These are phyloP conservation scores for Chrysoporthe austroafricana DNA, from an alignment of 2,329 filamentous ascomycete genomes.

Conservation along the genomic window DNA sequence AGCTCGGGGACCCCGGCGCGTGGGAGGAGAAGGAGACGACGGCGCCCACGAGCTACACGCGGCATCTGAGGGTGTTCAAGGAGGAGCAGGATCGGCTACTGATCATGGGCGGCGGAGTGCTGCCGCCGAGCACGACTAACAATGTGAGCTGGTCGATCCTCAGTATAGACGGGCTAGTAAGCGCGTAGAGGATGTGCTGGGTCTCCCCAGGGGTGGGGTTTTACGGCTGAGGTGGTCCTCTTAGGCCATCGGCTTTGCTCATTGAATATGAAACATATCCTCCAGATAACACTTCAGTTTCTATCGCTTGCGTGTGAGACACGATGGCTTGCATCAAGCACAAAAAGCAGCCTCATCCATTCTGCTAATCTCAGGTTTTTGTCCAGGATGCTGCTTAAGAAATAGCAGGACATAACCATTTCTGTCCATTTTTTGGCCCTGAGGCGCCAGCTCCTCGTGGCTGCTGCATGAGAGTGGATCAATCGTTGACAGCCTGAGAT, in stretches of 20 bases:
- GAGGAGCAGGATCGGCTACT: constrained; percentile 41
- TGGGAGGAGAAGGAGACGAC: constrained; percentile 44
- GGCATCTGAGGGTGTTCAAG: constrained; percentile 42
- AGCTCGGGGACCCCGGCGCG: constrained; percentile 41
- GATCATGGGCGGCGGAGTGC: constrained; percentile 50
- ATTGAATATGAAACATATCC: not conserved
- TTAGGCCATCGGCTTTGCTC: not conserved
- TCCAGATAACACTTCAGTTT: not conserved
- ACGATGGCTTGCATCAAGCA: too few relatives aligned
- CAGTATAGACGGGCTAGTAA: constrained; percentile 30
- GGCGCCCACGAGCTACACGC: constrained; percentile 44
- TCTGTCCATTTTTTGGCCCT: too few relatives aligned
- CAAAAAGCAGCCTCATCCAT: too few relatives aligned
- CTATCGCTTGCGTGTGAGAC: not conserved
- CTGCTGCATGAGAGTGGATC: too few relatives aligned
- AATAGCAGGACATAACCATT: too few relatives aligned
- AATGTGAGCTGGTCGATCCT: constrained; percentile 44
- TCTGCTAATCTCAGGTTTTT: too few relatives aligned
- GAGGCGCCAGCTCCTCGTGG: too few relatives aligned
- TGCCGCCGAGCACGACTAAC: constrained; percentile 53
- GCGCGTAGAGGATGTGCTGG: constrained; percentile 10
- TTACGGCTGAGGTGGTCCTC: not conserved
- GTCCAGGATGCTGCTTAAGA: too few relatives aligned
- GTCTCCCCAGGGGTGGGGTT: not conserved
- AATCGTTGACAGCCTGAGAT: too few relatives aligned